These are phyloP conservation scores for Berkeleyomyces basicola DNA, from an alignment of 2,329 filamentous ascomycete species.

Conservation along the genomic window DNA sequence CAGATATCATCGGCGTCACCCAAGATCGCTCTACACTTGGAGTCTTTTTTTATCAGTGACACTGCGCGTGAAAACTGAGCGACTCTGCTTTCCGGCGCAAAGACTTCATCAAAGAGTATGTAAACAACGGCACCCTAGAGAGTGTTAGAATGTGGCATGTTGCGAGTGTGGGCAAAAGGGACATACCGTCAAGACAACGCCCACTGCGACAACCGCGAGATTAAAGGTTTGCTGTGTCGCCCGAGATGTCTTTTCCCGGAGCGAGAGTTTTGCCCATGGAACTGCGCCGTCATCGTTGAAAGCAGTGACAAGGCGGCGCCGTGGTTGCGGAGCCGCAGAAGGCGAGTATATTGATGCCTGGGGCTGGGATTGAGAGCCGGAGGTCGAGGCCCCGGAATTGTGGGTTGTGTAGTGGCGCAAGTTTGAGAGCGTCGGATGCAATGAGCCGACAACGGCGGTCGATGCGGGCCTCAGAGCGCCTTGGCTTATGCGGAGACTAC, in stretches of 20 bases:
- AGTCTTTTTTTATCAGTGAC: slow-evolving; percentile 57
- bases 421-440: slow-evolving; percentile 19
- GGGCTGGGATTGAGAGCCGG: not conserved
- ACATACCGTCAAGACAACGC: slow-evolving; percentile 57
- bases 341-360: not conserved
- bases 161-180: not conserved
- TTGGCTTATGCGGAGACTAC: not conserved
- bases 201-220: slow-evolving; percentile 58
- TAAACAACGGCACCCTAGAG: slow-evolving; percentile 57
- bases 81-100: slow-evolving; percentile 71
- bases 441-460: slow-evolving; percentile 21
- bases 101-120: slow-evolving; percentile 66
- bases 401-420: slow-evolving; percentile 43
- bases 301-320: slow-evolving; percentile 57
- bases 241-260: slow-evolving; percentile 61
- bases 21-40: slow-evolving; percentile 54
- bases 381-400: slow-evolving; percentile 25
- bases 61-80: slow-evolving; percentile 79
- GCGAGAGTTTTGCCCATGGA: slow-evolving; percentile 62
- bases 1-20: slow-evolving; percentile 59
- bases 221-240: slow-evolving; percentile 88
- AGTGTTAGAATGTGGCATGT: slow-evolving; percentile 2
- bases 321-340: slow-evolving; percentile 25
- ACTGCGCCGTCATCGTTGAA: slow-evolving; percentile 75
- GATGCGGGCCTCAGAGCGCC: not conserved